Evolutionary conservation across 768 basidiomycete species (phyloP).

Genomic region (Termitomyces sp.): DNA sequence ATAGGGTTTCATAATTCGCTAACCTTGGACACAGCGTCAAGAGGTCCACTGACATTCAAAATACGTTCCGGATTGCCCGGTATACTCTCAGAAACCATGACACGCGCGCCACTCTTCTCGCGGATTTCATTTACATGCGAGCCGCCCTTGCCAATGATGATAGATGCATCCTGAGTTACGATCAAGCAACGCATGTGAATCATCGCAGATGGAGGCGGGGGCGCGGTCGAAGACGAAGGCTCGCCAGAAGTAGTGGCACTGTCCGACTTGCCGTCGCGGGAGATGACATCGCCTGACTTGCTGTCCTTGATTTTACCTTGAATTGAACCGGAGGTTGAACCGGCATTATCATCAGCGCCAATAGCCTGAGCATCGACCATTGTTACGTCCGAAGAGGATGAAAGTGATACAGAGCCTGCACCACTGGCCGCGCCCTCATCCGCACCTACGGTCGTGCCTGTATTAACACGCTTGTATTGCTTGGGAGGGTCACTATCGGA

Average conservation of each 20-base stretch:
- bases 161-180: slow-evolving; percentile 98
- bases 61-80: slow-evolving; percentile 99
- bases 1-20: slow-evolving; percentile 16
- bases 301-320: slow-evolving; percentile 41
- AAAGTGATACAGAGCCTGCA: slow-evolving; percentile 31
- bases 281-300: slow-evolving; percentile 23
- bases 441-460: slow-evolving; percentile 57
- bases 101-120: slow-evolving; percentile 93
- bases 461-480: slow-evolving; percentile 80
- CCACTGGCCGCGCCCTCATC: slow-evolving; percentile 55
- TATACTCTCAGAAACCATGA: slow-evolving; percentile 97
- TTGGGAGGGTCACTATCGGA: slow-evolving; percentile 79
- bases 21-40: slow-evolving; percentile 99
- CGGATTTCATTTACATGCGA: slow-evolving; percentile 98
- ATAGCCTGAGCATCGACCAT: slow-evolving; percentile 58
- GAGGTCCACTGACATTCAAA: slow-evolving; percentile 90
- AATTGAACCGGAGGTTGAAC: slow-evolving; percentile 47
- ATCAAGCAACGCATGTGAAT: slow-evolving; percentile 99
- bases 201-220: slow-evolving; percentile 66
- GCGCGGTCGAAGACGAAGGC: slow-evolving; percentile 44
- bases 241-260: slow-evolving; percentile 45
- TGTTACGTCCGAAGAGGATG: slow-evolving; percentile 46
- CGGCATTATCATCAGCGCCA: slow-evolving; percentile 50
- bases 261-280: slow-evolving; percentile 32
- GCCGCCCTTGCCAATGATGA: slow-evolving; percentile 96